A percentile compares a stretch with the other conserved stretches of the same genome.
These are phyloP conservation scores for Penicillium cataractarum DNA, from an alignment of 495 filamentous ascomycete species.

Conservation along the genomic window DNA sequence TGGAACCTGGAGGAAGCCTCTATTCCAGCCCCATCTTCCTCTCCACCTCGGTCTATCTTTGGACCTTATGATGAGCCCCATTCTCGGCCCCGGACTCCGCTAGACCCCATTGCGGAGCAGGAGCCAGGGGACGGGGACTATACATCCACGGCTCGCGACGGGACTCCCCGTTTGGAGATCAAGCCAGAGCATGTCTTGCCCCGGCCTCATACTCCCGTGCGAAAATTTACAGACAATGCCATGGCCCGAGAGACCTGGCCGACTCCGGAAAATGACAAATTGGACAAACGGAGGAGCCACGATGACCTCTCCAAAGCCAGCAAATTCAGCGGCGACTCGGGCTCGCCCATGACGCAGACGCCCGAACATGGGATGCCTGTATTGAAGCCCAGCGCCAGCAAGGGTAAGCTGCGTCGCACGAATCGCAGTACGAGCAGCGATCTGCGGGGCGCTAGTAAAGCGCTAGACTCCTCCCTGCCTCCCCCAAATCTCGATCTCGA, in stretches of 20 bases:
- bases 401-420: constrained; percentile 64
- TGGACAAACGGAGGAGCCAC: constrained; percentile 15
- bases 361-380: constrained; percentile 42
- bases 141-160: constrained; percentile 30
- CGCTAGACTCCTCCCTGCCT: constrained; percentile 33
- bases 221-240: constrained; percentile 57
- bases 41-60: constrained; percentile 34
- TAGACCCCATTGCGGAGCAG: constrained; percentile 45
- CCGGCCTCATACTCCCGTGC: constrained; percentile 43
- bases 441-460: constrained; percentile 69
- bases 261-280: constrained; percentile 48
- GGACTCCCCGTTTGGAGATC: constrained; percentile 48
- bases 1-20: constrained; percentile 41
- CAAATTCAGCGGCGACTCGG: constrained; percentile 39
- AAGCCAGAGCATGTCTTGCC: constrained; percentile 48
- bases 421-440: constrained; percentile 79
- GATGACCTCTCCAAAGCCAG: constrained; percentile 45
- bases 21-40: constrained; percentile 24
- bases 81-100: constrained; percentile 46
- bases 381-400: constrained; percentile 38
- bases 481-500: constrained; percentile 43
- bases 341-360: constrained; percentile 26
- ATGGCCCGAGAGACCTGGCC: constrained; percentile 56
- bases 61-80: constrained; percentile 27
- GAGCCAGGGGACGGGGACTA: constrained; percentile 33